Evolutionary conservation across 2,329 filamentous ascomycete species (phyloP).

Genomic region (Pyrenochaeta sp.): DNA sequence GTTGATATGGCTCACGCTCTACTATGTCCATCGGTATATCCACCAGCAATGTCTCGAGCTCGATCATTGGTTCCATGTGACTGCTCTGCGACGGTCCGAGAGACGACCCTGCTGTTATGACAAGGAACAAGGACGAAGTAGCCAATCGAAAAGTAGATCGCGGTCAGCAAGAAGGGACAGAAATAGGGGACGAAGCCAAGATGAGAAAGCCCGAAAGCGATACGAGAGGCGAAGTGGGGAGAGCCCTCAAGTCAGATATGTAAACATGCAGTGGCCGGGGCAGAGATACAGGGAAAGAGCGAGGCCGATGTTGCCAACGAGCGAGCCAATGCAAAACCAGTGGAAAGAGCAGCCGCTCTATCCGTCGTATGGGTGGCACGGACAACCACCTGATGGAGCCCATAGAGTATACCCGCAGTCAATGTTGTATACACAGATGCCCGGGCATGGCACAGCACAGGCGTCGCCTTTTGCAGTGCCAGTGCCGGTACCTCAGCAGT

Average conservation of each 20-base stretch:
- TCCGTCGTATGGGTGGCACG: neutral
- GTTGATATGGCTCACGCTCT: conserved; percentile 28
- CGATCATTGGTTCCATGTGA: conserved; percentile 23
- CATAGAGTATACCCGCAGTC: neutral
- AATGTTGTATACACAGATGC: neutral
- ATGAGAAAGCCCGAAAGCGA: conserved; percentile 3
- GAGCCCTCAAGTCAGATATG: neutral
- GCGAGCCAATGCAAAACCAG: conserved; percentile 3
- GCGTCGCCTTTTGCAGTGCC: conserved; percentile 2
- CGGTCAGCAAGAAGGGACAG: conserved; percentile 7
- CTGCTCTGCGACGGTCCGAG: neutral
- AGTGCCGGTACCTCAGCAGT: neutral
- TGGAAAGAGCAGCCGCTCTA: conserved; percentile 1
- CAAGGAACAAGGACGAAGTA: conserved; percentile 7
- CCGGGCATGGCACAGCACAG: conserved; percentile 1
- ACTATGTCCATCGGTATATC: conserved; percentile 27
- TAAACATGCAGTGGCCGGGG: conserved; percentile 1
- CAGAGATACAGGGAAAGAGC: conserved; percentile 1
- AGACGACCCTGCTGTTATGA: conserved; percentile 5
- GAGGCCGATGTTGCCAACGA: conserved; percentile 5
- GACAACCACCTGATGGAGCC: neutral
- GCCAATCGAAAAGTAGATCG: conserved; percentile 6
- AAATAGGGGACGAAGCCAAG: neutral
- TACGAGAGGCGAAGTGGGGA: neutral
- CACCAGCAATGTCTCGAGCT: conserved; percentile 24